Evolutionary conservation across 2,329 filamentous ascomycete species (phyloP).

Genomic region (Cytospora piceae): DNA sequence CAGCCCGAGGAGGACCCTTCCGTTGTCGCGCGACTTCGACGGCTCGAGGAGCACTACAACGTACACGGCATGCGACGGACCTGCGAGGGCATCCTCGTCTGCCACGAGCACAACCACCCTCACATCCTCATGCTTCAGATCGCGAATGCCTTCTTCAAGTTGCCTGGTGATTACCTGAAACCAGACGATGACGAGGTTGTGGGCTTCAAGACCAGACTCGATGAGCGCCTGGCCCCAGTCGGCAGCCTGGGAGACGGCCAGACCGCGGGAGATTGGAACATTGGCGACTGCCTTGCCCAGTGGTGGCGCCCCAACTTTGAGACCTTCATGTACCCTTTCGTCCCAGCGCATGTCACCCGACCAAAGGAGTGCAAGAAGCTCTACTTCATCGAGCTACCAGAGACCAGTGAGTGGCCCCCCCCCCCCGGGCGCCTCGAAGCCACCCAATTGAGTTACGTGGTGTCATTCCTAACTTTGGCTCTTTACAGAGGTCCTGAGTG

Average conservation of each 20-base stretch:
- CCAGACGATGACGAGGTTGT: slow-evolving; percentile 88
- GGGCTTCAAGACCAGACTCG: slow-evolving; percentile 92
- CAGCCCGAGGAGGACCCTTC: slow-evolving; percentile 98
- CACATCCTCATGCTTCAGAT: slow-evolving; percentile 99
- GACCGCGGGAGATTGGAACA: slow-evolving; percentile 85
- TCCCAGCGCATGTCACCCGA: slow-evolving; percentile 91
- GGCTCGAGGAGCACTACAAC: slow-evolving; percentile 93
- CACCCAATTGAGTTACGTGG: neutral
- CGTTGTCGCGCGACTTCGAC: slow-evolving; percentile 87
- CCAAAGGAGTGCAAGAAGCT: slow-evolving; percentile 99
- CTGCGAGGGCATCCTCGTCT: slow-evolving; percentile 95
- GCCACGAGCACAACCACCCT: slow-evolving; percentile 98
- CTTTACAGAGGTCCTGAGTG: slow-evolving; percentile 80
- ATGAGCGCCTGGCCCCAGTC: slow-evolving; percentile 92
- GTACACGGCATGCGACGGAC: slow-evolving; percentile 95
- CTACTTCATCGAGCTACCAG: slow-evolving; percentile 93
- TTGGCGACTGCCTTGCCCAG: slow-evolving; percentile 92
- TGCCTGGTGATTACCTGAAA: slow-evolving; percentile 92
- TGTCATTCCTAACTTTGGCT: neutral
- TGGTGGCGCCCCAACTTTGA: slow-evolving; percentile 99
- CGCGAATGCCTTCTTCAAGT: slow-evolving; percentile 98
- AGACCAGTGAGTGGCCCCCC: slow-evolving; percentile 70
- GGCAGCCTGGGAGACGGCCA: slow-evolving; percentile 83
- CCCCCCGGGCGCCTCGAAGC: neutral
- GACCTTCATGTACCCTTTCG: slow-evolving; percentile 99